Evolutionary conservation across 345 rosid species (phyloP), one percentile per base, ranked within the genome.

Genomic region (Populus tremula): DNA sequence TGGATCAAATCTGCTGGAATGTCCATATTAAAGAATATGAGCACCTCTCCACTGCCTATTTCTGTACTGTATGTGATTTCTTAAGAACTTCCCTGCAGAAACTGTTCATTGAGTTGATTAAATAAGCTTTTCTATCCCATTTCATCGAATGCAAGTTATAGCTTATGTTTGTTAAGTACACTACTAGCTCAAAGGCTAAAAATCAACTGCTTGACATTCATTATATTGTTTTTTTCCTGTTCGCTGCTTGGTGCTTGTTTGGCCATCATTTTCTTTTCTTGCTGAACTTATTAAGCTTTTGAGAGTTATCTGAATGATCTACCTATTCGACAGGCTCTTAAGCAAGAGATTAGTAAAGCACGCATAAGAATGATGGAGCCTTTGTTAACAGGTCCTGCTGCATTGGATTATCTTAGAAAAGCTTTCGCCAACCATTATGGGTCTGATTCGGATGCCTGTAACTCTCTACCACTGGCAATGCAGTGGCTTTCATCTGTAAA

Each of bases 341-440:
- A 91, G 85, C 81, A 70, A 54, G 97, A 91, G 88, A 91, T 93
- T 62, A 87, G 94, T 84, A 82, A 80, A 77, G 93, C 96, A 54
- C 99, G 91, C 21, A 78, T 93, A 72, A 85, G 82, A 73, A 76
- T 95, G 64, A 88, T 92, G 96, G 92, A 90, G 86, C 92, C 98
- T 45, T 77, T 91, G 79, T 69, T 95, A 81, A 88, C 87, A 86
- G 99, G 99, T 6, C 91, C 90, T 76, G 93, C 94, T 79, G 98
- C 94, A 29, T 82, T 86, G 63, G 97, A 92, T 77, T 95, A 78
- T 21, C 89, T 95, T 16, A 82, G 79, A 54, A 85, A 86, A 78
- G 92, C 91, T 73, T 95, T 95, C 74, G 72, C 87, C 38, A 87
- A 85, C 73, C 85, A 83, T 65, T 76, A 86, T 86, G 93, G 96